phyloP scores from a whole-genome alignment of 2,329 filamentous ascomycete species.

The Colletotrichum gloeosporioides region DNA sequence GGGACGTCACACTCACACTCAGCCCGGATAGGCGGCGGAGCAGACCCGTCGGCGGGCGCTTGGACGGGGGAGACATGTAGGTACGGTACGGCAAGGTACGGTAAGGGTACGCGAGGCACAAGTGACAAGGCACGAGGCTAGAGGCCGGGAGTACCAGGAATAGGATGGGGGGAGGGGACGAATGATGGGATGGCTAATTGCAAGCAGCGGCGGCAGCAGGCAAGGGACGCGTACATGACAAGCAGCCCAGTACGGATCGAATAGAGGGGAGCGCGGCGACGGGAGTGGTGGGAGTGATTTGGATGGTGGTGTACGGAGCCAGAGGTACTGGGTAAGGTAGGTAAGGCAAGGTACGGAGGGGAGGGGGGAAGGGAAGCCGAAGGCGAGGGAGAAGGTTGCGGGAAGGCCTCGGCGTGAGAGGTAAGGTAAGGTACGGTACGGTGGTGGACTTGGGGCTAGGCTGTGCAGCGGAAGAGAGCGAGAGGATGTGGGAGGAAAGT shows the following conservation, averaged over 20 bases:
- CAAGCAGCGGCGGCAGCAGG: constrained; percentile 4
- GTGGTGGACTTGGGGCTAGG: neutral
- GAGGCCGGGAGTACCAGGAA: neutral
- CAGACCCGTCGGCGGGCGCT: constrained; percentile 32
- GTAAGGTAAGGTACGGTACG: neutral
- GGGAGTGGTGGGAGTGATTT: neutral
- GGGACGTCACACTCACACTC: constrained; percentile 20
- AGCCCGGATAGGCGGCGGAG: constrained; percentile 19
- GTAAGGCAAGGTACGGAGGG: neutral
- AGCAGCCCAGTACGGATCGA: neutral
- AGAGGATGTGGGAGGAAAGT: neutral
- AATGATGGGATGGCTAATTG: constrained; percentile 19
- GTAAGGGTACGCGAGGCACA: neutral
- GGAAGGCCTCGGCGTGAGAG: neutral
- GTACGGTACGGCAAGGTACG: neutral
- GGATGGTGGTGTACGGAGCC: neutral
- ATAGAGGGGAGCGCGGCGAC: neutral
- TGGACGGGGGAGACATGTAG: constrained; percentile 34
- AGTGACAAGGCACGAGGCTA: neutral
- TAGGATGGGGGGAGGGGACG: constrained; percentile 1
- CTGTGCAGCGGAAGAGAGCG: neutral
- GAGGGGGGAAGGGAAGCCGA: neutral
- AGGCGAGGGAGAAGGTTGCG: neutral
- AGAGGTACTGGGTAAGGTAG: neutral
- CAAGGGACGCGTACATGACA: constrained; percentile 17